These are phyloP conservation scores for Macrophomina phaseolina DNA, from an alignment of 2,329 filamentous ascomycete genomes.

Conservation along the genomic window DNA sequence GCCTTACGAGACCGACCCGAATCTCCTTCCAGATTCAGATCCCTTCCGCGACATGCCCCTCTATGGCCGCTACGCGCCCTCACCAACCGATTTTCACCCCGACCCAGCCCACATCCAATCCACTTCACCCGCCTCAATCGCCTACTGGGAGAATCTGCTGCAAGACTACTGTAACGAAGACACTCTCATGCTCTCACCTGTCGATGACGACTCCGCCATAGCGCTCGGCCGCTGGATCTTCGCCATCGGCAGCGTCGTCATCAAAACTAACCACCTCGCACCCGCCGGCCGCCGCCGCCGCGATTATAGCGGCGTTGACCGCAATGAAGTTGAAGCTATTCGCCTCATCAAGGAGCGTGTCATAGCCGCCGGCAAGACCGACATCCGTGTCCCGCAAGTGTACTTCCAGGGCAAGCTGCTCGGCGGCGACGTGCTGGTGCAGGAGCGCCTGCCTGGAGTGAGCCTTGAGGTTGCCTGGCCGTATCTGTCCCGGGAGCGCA, in stretches of 20 bases:
- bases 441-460: slow-evolving; percentile 49
- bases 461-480: slow-evolving; percentile 45
- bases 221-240: slow-evolving; percentile 29
- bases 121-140: slow-evolving; percentile 24
- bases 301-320: slow-evolving; percentile 50
- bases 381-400: slow-evolving; percentile 39
- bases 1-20: slow-evolving; percentile 29
- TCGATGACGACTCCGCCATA: slow-evolving; percentile 9
- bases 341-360: slow-evolving; percentile 37
- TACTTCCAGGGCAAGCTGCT: slow-evolving; percentile 28
- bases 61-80: slow-evolving; percentile 30
- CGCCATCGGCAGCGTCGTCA: slow-evolving; percentile 29
- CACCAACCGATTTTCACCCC: slow-evolving; percentile 27
- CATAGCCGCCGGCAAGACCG: slow-evolving; percentile 30
- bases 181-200: slow-evolving; percentile 26
- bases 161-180: slow-evolving; percentile 12
- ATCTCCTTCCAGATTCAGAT: slow-evolving; percentile 24
- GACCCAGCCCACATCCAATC: slow-evolving; percentile 22
- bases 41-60: slow-evolving; percentile 28
- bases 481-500: slow-evolving; percentile 44
- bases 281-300: slow-evolving; percentile 23
- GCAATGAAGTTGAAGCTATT: slow-evolving; percentile 48
- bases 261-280: slow-evolving; percentile 30
- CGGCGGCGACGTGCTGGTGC: slow-evolving; percentile 44
- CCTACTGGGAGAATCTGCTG: slow-evolving; percentile 29